Percentiles rank a stretch among this genome's conserved stretches.
Evolutionary conservation across 164 flowering plant species (phyloP).

Genomic region (Houttuynia cordata): DNA sequence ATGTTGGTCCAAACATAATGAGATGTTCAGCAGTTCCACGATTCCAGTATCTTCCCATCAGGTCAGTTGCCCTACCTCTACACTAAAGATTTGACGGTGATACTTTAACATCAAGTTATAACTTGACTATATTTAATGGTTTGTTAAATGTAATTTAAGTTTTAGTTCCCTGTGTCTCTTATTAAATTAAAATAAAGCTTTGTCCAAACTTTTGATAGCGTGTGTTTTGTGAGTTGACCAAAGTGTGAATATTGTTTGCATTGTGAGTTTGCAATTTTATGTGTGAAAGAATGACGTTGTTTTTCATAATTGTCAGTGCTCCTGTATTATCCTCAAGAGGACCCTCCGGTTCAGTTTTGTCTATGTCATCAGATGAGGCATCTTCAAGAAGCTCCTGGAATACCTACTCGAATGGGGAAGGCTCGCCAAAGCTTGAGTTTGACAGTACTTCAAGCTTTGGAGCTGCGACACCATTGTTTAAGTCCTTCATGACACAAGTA

Average conservation of each 20-base stretch:
- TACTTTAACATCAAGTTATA: too few relatives aligned
- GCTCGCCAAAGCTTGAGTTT: constrained; percentile 41
- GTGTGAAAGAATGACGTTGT: neutral
- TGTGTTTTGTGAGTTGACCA: neutral
- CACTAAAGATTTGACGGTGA: neutral
- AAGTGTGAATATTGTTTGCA: too few relatives aligned
- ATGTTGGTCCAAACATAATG: constrained; percentile 82
- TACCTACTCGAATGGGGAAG: constrained; percentile 55
- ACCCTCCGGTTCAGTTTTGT: constrained; percentile 30
- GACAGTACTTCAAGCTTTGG: constrained; percentile 69
- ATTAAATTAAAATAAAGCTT: too few relatives aligned
- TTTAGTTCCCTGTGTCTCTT: too few relatives aligned
- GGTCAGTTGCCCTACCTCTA: constrained; percentile 28
- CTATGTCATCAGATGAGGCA: constrained; percentile 42
- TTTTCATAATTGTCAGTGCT: constrained; percentile 47
- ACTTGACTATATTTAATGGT: too few relatives aligned
- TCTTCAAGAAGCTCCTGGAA: constrained; percentile 66
- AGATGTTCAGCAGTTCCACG: constrained; percentile 86
- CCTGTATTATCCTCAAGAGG: constrained; percentile 76
- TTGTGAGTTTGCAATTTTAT: neutral
- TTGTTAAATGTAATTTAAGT: too few relatives aligned
- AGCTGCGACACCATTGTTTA: constrained; percentile 72
- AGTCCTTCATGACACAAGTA: constrained; percentile 90
- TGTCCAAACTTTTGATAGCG: neutral
- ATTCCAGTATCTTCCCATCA: constrained; percentile 94